These are phyloP conservation scores for Ceratobasidium sp. DNA, from an alignment of 1,284 basidiomycete genomes.

Conservation along the genomic window DNA sequence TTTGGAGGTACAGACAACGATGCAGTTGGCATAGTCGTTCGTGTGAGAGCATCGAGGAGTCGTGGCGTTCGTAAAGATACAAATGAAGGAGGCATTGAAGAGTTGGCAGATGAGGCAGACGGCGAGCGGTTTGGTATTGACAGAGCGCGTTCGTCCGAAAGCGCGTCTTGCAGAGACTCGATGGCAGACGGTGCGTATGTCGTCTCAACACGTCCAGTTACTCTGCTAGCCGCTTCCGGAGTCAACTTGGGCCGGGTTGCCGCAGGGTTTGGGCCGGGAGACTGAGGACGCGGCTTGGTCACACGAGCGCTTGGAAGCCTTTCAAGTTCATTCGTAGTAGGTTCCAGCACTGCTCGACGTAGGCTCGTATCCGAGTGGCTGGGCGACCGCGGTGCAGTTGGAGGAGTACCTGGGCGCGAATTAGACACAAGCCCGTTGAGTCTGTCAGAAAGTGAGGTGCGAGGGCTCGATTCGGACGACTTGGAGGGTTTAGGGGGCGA, in stretches of 20 bases:
- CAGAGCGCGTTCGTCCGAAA: constrained; percentile 41
- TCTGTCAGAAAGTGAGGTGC: constrained; percentile 29
- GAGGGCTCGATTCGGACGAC: constrained; percentile 35
- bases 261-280: background rate
- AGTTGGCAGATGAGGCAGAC: constrained; percentile 27
- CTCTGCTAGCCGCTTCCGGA: background rate
- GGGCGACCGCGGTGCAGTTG: constrained; percentile 1
- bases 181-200: constrained; percentile 39
- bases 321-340: constrained; percentile 22
- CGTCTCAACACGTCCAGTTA: constrained; percentile 29
- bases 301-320: constrained; percentile 35
- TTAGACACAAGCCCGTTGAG: constrained; percentile 24
- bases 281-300: constrained; percentile 22
- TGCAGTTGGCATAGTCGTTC: constrained; percentile 74
- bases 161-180: constrained; percentile 46
- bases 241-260: constrained; percentile 16
- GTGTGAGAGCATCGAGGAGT: constrained; percentile 71
- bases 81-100: constrained; percentile 42
- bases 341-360: constrained; percentile 5
- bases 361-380: constrained; percentile 3
- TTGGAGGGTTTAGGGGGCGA: constrained; percentile 5
- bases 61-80: constrained; percentile 61
- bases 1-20: constrained; percentile 60
- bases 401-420: constrained; percentile 22
- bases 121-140: constrained; percentile 27